These are phyloP conservation scores for Ceratobasidium sp. DNA, from an alignment of 1,284 basidiomycete species.

Conservation along the genomic window DNA sequence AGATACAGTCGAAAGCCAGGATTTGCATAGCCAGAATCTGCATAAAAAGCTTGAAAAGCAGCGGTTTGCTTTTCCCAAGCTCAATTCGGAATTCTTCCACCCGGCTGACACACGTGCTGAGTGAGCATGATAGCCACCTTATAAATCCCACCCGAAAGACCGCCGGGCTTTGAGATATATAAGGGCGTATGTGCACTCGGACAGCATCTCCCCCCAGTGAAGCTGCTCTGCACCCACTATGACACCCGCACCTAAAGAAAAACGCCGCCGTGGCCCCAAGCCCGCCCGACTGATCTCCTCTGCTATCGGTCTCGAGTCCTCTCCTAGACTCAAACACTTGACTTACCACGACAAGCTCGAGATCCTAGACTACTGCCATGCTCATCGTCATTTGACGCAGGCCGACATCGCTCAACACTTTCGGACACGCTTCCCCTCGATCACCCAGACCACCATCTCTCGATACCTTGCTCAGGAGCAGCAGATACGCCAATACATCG, in stretches of 20 bases:
- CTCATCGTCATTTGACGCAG: neutral
- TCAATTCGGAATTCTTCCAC: neutral
- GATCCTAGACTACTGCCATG: neutral
- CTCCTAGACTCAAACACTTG: neutral
- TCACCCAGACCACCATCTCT: neutral
- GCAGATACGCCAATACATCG: neutral
- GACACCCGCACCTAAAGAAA: neutral
- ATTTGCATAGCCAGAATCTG: neutral
- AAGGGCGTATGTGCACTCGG: neutral
- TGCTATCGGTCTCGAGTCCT: neutral
- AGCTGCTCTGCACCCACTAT: neutral
- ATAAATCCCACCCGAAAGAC: neutral
- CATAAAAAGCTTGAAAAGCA: neutral
- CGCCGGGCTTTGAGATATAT: neutral
- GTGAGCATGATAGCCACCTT: neutral
- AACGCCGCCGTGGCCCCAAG: neutral
- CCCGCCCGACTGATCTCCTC: neutral
- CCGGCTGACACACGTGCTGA: neutral
- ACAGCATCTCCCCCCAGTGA: neutral
- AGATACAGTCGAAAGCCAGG: conserved; percentile 1
- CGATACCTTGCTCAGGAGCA: neutral
- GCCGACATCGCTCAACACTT: neutral
- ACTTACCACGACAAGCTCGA: neutral
- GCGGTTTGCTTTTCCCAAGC: neutral
- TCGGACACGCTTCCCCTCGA: neutral